These are phyloP conservation scores for Dillenia turbinata DNA, from an alignment of 164 flowering plant genomes.

Conservation along the genomic window DNA sequence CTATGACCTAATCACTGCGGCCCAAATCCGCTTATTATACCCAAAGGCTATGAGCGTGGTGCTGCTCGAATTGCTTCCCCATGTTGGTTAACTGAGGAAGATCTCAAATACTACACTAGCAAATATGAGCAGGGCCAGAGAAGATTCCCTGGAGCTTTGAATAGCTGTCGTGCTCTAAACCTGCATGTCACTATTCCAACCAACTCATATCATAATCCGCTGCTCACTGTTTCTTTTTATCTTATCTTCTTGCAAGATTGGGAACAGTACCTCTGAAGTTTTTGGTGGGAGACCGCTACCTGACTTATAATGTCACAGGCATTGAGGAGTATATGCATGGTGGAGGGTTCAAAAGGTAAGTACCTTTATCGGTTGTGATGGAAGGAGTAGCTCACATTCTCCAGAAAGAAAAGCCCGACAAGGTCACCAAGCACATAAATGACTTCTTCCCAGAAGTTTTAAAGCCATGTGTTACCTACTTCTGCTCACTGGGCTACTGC, in stretches of 20 bases:
- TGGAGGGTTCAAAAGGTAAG: conserved; percentile 46
- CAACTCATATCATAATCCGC: too few species aligned
- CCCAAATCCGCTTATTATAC: conserved; percentile 17
- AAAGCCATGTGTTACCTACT: not conserved
- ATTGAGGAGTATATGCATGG: conserved; percentile 41
- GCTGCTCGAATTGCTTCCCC: conserved; percentile 13
- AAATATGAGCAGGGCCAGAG: conserved; percentile 18
- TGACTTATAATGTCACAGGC: conserved; percentile 32
- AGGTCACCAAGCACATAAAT: conserved; percentile 43
- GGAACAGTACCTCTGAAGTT: conserved; percentile 66
- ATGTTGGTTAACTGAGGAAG: conserved; percentile 17
- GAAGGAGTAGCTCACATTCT: conserved; percentile 63
- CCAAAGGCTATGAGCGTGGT: conserved; percentile 9
- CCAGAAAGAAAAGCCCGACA: conserved; percentile 46
- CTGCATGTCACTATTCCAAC: not conserved
- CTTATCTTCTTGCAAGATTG: conserved; percentile 17
- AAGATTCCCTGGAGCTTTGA: conserved; percentile 22
- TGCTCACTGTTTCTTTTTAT: not conserved
- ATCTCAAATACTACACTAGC: conserved; percentile 13
- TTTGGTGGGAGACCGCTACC: conserved; percentile 52
- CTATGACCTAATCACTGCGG: not conserved
- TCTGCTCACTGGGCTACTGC: not conserved
- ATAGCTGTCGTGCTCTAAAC: conserved; percentile 17
- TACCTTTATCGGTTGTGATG: conserved; percentile 51
- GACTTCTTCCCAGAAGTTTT: conserved; percentile 44